Conservation (phyloP, 2,329 filamentous ascomycete genomes). For the Thielaviopsis populi region DNA sequence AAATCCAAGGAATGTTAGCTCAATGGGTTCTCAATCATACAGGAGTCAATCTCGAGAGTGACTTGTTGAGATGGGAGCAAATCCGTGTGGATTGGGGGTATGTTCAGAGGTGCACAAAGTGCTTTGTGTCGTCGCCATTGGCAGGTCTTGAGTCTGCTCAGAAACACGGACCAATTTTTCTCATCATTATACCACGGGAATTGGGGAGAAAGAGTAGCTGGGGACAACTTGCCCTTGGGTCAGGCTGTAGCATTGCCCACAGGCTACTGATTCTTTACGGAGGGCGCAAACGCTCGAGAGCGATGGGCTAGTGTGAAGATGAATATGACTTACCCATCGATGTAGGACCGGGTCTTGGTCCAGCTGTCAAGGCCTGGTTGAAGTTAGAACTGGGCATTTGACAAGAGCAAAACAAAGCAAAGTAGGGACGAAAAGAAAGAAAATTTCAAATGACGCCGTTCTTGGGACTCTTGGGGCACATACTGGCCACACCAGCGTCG, state of each 20-base stretch:
- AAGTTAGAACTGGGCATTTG: slow-evolving; percentile 19
- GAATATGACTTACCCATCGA: slow-evolving; percentile 54
- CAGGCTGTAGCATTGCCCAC: background rate
- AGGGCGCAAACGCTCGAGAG: background rate
- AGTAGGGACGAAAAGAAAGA: slow-evolving; percentile 13
- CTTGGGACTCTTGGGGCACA: slow-evolving; percentile 21
- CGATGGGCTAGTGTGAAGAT: background rate
- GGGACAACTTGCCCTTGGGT: background rate
- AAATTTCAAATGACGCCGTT: slow-evolving; percentile 17
- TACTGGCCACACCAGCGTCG: slow-evolving; percentile 44
- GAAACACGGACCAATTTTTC: slow-evolving; percentile 91
- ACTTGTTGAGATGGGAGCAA: background rate
- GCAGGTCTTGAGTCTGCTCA: slow-evolving; percentile 88
- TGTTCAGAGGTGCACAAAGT: slow-evolving; percentile 56
- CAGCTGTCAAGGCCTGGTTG: slow-evolving; percentile 52
- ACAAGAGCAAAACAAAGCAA: slow-evolving; percentile 14
- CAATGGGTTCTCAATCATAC: background rate
- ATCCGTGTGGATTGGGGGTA: slow-evolving; percentile 10
- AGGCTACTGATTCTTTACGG: background rate
- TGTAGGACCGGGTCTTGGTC: slow-evolving; percentile 63
- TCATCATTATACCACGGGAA: slow-evolving; percentile 42
- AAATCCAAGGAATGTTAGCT: slow-evolving; percentile 14
- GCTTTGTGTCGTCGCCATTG: slow-evolving; percentile 60
- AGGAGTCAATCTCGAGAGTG: background rate
- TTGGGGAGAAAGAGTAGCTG: background rate